phyloP scores from a whole-genome alignment of 176 grass and related monocot species.

The Pharus latifolius region DNA sequence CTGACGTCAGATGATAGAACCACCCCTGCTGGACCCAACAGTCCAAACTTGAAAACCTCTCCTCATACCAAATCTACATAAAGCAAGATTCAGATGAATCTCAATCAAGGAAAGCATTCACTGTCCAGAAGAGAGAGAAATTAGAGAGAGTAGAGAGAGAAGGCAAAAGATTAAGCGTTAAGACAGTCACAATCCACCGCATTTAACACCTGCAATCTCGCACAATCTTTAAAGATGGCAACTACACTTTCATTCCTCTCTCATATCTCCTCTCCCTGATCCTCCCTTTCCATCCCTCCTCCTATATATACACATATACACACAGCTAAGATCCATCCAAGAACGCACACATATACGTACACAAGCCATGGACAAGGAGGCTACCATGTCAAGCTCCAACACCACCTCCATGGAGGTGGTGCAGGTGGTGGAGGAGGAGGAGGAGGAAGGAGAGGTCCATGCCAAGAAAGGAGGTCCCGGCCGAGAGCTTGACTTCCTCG shows the following conservation, averaged over 20 bases:
- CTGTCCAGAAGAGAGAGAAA: too few species aligned
- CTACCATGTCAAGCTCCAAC: conserved; percentile 6
- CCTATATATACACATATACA: conserved; percentile 22
- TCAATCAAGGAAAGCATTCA: too few species aligned
- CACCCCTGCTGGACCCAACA: too few species aligned
- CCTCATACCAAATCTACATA: too few species aligned
- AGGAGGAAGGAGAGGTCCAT: not conserved
- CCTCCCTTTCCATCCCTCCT: not conserved
- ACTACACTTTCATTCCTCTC: not conserved
- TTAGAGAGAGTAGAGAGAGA: not conserved
- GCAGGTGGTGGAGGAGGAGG: not conserved
- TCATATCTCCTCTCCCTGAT: conserved; percentile 2
- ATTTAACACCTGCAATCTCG: conserved; percentile 26
- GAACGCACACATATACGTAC: not conserved
- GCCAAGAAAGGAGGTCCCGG: not conserved
- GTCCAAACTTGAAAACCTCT: too few species aligned
- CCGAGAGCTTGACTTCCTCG: conserved; percentile 22
- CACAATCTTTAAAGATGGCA: conserved; percentile 19
- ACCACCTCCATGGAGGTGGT: conserved; percentile 20
- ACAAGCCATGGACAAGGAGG: not conserved
- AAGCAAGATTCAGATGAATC: too few species aligned
- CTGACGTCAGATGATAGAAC: too few species aligned
- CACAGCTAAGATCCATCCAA: too few species aligned
- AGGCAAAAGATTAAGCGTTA: conserved; percentile 5
- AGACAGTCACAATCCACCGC: conserved; percentile 16